Percentiles rank a stretch among this genome's conserved stretches.
Conservation (phyloP, 73 alveolate species). For the Stentor coeruleus region DNA sequence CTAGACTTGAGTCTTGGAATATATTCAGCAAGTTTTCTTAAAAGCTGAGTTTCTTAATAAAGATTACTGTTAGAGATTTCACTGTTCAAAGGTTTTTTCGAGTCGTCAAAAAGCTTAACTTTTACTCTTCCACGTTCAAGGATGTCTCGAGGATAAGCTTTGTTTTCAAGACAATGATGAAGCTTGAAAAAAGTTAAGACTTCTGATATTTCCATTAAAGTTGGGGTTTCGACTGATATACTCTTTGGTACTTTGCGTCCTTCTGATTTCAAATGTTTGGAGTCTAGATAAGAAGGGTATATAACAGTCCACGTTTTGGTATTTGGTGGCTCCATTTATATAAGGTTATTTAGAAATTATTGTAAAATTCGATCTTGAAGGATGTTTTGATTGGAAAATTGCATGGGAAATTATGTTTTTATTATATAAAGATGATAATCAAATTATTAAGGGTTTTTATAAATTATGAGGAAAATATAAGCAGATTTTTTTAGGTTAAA, state of each 20-base stretch:
- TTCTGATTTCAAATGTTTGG: neutral
- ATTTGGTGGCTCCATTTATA: neutral
- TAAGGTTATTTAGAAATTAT: neutral
- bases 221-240: neutral
- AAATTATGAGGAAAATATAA: too few species aligned
- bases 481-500: too few species aligned
- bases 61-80: neutral
- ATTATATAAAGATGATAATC: too few species aligned
- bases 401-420: too few species aligned
- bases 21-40: neutral
- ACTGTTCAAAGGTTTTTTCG: neutral
- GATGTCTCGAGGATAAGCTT: slow-evolving; percentile 24
- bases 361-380: too few species aligned
- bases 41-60: neutral
- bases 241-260: slow-evolving; percentile 3
- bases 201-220: slow-evolving; percentile 9
- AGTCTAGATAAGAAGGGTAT: neutral
- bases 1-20: slow-evolving; percentile 5
- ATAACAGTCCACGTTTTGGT: neutral
- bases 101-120: neutral
- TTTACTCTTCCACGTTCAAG: slow-evolving; percentile 1
- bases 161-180: slow-evolving; percentile 21
- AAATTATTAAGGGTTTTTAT: too few species aligned
- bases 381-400: too few species aligned
- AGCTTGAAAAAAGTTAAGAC: slow-evolving; percentile 5